A percentile compares a stretch with the other conserved stretches of the same genome.
Evolutionary conservation across 2,329 filamentous ascomycete species (phyloP).

Genomic region (Fonsecaea nubica): DNA sequence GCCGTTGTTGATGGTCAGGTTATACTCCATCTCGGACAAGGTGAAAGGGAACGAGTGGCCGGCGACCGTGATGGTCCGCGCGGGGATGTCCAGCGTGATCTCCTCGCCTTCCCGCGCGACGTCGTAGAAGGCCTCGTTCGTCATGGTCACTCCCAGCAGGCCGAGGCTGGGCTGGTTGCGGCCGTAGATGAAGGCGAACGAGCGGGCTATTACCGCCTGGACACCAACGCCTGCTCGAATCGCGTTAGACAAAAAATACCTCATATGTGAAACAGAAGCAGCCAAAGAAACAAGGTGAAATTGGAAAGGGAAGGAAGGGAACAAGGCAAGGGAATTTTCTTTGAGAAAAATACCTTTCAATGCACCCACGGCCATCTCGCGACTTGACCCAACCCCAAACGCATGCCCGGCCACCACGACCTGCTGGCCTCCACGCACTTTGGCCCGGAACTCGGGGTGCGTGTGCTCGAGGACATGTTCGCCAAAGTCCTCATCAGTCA

Average conservation of each 20-base stretch:
- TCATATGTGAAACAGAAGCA: no score
- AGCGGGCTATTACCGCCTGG: conserved; percentile 53
- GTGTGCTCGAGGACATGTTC: conserved; percentile 51
- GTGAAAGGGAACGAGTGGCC: conserved; percentile 58
- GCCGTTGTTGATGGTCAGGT: conserved; percentile 55
- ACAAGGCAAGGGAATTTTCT: no score
- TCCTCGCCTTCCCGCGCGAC: conserved; percentile 45
- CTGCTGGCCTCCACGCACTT: conserved; percentile 36
- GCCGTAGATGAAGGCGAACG: conserved; percentile 56
- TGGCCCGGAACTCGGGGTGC: conserved; percentile 50
- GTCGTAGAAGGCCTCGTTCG: conserved; percentile 50
- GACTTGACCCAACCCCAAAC: conserved; percentile 56
- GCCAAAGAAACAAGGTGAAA: no score
- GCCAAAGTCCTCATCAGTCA: conserved; percentile 46
- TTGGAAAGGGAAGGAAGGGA: no score
- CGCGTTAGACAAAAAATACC: background rate
- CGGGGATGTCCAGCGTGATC: conserved; percentile 48
- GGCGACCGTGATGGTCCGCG: conserved; percentile 22
- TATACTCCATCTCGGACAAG: conserved; percentile 61
- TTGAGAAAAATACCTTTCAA: conserved; percentile 46
- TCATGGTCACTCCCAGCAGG: conserved; percentile 52
- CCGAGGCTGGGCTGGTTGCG: conserved; percentile 56
- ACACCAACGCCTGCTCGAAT: conserved; percentile 44
- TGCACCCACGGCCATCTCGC: conserved; percentile 53
- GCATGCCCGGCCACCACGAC: conserved; percentile 51